Base-by-base conservation (phyloP, 2,329 filamentous ascomycete species). In the Verticillium zaregamsianum region DNA sequence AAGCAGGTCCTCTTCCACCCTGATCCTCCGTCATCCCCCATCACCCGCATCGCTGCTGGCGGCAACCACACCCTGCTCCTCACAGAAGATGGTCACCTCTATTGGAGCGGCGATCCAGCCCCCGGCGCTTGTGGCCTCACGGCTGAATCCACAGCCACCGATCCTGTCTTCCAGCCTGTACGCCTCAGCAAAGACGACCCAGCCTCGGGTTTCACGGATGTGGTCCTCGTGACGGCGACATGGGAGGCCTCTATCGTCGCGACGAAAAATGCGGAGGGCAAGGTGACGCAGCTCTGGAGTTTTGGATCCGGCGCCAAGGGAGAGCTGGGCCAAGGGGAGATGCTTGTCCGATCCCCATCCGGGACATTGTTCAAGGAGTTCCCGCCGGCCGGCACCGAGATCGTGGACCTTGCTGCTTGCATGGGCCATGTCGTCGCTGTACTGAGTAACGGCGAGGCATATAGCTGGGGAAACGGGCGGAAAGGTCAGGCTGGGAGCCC, bases 11-110 rank as follows among this genome's bases (percentile, higher is more conserved):
- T 83, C n/a, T 90, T 91, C 72, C 71, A 78, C 6, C 73, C 77
- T 2, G 71, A 73, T 15, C 69, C 71, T 58, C 71, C 75, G 39
- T 67, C 69, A 32, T 71, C 77, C 15, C 69, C 72, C 31, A 65
- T 73, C 17, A 72, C 82, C 61, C 73, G 72, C 52, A 72, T 82
- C 11, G 77, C 77, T 23, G 80, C 91, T 8, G 94, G 94, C 4
- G 93, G 93, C 1, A 97, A 97, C 70, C 94, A 97, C 73, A 96
- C 92, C 0, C 76, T 97, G 4, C 72, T 96, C 11, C 78, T 93
- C 12, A 85, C 83, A n/a, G 70, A 78, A 4, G 71, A 79, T 31
- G 88, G 89, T 0, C 67, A 76, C 1, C 77, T 93, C 0, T 90
- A 86, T 69, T 87, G 85, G 69, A 83, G 86, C 55, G 93, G 93